Percentiles rank a stretch among this genome's conserved stretches.
phyloP scores from a whole-genome alignment of 352 stramenopile genomes.

The Lagenidium sp. region DNA sequence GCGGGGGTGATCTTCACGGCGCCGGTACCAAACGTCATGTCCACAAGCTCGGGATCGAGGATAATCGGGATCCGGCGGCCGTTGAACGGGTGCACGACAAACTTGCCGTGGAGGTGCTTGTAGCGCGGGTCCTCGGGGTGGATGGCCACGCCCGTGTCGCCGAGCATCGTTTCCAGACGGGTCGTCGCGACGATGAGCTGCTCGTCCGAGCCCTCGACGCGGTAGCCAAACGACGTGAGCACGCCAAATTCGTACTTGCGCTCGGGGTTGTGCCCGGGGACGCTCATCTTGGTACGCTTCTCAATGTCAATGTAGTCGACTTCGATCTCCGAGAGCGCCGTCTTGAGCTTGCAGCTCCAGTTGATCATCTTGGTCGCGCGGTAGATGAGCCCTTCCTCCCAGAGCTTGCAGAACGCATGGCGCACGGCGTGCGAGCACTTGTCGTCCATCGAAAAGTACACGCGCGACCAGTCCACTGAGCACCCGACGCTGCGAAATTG shows the following conservation, averaged over 20 bases:
- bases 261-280: slow-evolving; percentile 94
- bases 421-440: slow-evolving; percentile 95
- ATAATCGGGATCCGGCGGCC: slow-evolving; percentile 96
- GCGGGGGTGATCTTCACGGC: slow-evolving; percentile 99
- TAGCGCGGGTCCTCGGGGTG: slow-evolving; percentile 98
- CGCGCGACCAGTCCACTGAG: slow-evolving; percentile 95
- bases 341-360: slow-evolving; percentile 99
- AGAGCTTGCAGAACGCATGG: slow-evolving; percentile 94
- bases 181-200: slow-evolving; percentile 88
- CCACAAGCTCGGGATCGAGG: slow-evolving; percentile 92
- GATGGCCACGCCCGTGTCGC: slow-evolving; percentile 96
- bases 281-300: slow-evolving; percentile 91
- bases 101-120: slow-evolving; percentile 98
- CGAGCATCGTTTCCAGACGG: slow-evolving; percentile 99
- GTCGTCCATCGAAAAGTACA: slow-evolving; percentile 99
- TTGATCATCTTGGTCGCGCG: slow-evolving; percentile 98
- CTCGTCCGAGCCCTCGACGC: slow-evolving; percentile 86
- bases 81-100: slow-evolving; percentile 98
- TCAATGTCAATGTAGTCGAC: slow-evolving; percentile 99
- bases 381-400: slow-evolving; percentile 95
- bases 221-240: slow-evolving; percentile 97
- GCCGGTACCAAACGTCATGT: slow-evolving; percentile 98
- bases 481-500: slow-evolving; percentile 90
- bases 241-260: slow-evolving; percentile 99
- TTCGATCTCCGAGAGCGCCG: slow-evolving; percentile 93